Evolutionary conservation across 2,329 filamentous ascomycete species (phyloP).

Genomic region (Exserohilum rostratum): DNA sequence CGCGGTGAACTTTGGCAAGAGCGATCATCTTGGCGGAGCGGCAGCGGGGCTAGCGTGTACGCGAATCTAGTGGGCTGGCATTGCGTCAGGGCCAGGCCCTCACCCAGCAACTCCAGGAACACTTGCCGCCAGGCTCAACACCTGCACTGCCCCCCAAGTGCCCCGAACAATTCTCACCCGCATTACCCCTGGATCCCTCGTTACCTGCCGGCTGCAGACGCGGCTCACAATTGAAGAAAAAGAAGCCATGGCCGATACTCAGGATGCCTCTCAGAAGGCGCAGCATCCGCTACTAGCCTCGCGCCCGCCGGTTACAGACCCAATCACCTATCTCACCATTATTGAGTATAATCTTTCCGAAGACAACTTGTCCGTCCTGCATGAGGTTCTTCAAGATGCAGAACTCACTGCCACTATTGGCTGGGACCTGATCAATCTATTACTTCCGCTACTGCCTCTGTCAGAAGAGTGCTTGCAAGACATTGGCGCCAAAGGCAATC

Average conservation of each 20-base stretch:
- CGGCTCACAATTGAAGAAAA: neutral
- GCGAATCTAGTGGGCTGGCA: conserved; percentile 14
- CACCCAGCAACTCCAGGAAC: conserved; percentile 7
- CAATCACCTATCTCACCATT: conserved; percentile 78
- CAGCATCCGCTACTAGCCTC: conserved; percentile 62
- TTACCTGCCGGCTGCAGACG: neutral
- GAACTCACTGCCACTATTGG: conserved; percentile 77
- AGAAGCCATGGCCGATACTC: conserved; percentile 40
- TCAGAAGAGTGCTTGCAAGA: conserved; percentile 75
- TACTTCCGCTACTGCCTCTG: conserved; percentile 68
- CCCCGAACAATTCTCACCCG: neutral
- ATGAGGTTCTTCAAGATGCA: conserved; percentile 71
- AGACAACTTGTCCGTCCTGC: conserved; percentile 69
- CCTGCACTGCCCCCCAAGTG: neutral
- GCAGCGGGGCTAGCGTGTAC: conserved; percentile 16
- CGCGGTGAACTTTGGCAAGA: conserved; percentile 24
- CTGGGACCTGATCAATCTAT: conserved; percentile 80
- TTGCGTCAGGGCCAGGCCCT: conserved; percentile 24
- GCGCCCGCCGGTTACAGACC: conserved; percentile 68
- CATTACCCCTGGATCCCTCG: neutral
- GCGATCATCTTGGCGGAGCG: conserved; percentile 25
- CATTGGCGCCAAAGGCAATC: conserved; percentile 78
- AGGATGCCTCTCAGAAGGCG: conserved; percentile 26
- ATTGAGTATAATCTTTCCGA: conserved; percentile 74
- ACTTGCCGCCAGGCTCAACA: conserved; percentile 7